A percentile compares a stretch with the other conserved stretches of the same genome.
These are phyloP conservation scores for Chaetomiaceae sp. DNA, from an alignment of 2,329 filamentous ascomycete species.

Conservation along the genomic window DNA sequence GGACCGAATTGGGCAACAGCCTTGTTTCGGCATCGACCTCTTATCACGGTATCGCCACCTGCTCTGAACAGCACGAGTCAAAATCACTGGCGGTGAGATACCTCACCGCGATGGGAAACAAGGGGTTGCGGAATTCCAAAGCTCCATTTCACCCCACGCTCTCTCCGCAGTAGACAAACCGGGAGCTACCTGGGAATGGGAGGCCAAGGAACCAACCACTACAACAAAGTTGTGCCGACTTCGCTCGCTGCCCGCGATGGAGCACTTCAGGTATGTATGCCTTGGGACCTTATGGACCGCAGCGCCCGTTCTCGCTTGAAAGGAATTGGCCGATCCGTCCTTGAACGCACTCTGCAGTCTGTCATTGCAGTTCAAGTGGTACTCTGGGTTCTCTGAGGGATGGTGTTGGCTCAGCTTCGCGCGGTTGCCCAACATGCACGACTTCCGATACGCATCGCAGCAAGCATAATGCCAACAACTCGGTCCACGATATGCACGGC, in stretches of 20 bases:
- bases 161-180: neutral
- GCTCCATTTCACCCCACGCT: too few species aligned
- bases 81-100: too few species aligned
- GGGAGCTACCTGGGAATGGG: neutral
- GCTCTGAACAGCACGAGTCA: too few species aligned
- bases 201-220: neutral
- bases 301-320: neutral
- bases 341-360: neutral
- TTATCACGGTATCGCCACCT: too few species aligned
- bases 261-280: neutral
- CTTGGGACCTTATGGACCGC: neutral
- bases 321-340: neutral
- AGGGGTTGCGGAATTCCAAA: too few species aligned
- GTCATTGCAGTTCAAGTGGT: neutral
- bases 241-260: neutral
- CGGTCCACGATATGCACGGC: neutral
- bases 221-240: neutral
- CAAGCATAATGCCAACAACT: neutral
- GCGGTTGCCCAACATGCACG: constrained; percentile 9
- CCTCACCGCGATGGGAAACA: too few species aligned
- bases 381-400: neutral
- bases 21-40: too few species aligned
- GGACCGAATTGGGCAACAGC: too few species aligned
- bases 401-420: neutral
- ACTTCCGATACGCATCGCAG: constrained; percentile 8